Base-by-base conservation (phyloP, 129 eudicot genomes). In the Escallonia herrerae region DNA sequence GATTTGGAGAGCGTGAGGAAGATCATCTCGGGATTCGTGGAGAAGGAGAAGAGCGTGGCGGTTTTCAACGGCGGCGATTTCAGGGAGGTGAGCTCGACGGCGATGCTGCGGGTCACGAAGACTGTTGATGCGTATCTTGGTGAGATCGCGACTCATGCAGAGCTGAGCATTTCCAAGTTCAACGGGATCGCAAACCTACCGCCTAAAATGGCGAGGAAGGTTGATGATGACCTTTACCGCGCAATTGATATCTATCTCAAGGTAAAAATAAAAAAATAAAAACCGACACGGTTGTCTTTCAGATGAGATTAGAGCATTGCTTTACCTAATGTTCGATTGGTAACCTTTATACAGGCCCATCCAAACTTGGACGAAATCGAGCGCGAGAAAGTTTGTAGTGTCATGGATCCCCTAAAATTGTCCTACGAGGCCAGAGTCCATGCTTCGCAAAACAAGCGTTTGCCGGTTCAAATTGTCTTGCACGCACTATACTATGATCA, bases 401-500 rank as follows among this genome's bases (percentile, higher is more conserved):
- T 75, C 11, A 84, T 94, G 94, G 99, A 94, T 67, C 79, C 99
- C 3, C 68, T 94, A 10, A 89, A 86, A 53, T 93, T 94, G 14
- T 94, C 99, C 3, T 80, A 89, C 15, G 97, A 94, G 69, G 99
- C 99, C 38, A 70, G 99, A 65, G 81, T 94, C 40, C 99, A 94
- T 60, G 99, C 99, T n/a, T 94, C 99, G 0, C 90, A 94, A 22
- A 94, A 94, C 77, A 94, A 94, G 77, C 84, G 99, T 13, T 67
- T 94, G 10, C 99, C 99, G 0, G 90, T 94, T 5, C 97, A 94
- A 8, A 89, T 86, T 6, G 97, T 89, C 13, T 70, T 94, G n/a
- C 99, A 94, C 57, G 90, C 99, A 0, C 82, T 94, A 6, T 94
- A 94, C 73, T 94, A 83, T 56, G 99, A 94, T 62, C 99, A 94